phyloP scores from a whole-genome alignment of 2,329 filamentous ascomycete genomes.

The Trichoderma asperellum region DNA sequence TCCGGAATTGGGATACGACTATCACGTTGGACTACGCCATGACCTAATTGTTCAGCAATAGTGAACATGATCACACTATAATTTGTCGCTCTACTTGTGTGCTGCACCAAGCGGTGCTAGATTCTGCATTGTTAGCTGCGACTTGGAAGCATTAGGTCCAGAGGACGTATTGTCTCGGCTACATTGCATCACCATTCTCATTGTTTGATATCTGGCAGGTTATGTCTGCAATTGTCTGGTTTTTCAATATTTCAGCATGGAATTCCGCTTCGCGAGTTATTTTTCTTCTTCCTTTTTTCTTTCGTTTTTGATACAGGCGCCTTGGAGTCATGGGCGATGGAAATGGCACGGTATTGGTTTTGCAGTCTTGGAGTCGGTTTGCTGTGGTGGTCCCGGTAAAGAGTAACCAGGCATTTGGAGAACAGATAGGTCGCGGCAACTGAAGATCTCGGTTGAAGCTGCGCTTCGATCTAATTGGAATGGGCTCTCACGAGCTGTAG shows the following conservation, averaged over 20 bases:
- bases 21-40: slow-evolving; percentile 38
- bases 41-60: slow-evolving; percentile 39
- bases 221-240: slow-evolving; percentile 38
- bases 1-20: slow-evolving; percentile 37
- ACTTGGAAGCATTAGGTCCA: slow-evolving; percentile 32
- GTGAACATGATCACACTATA: slow-evolving; percentile 41
- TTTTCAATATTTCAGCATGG: slow-evolving; percentile 43
- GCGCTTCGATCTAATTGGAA: slow-evolving; percentile 27
- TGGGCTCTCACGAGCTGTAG: neutral
- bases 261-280: slow-evolving; percentile 41
- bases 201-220: slow-evolving; percentile 37
- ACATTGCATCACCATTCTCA: slow-evolving; percentile 39
- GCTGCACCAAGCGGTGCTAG: slow-evolving; percentile 27
- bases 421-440: neutral
- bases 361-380: slow-evolving; percentile 44
- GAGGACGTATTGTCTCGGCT: slow-evolving; percentile 24
- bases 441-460: slow-evolving; percentile 25
- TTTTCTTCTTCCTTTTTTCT: slow-evolving; percentile 38
- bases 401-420: slow-evolving; percentile 12
- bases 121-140: slow-evolving; percentile 35
- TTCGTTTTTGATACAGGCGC: slow-evolving; percentile 42
- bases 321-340: slow-evolving; percentile 46
- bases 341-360: slow-evolving; percentile 42
- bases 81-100: slow-evolving; percentile 27
- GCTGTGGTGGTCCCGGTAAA: slow-evolving; percentile 34